Conservation (phyloP, 2,329 filamentous ascomycete species). For the Nemania abortiva region DNA sequence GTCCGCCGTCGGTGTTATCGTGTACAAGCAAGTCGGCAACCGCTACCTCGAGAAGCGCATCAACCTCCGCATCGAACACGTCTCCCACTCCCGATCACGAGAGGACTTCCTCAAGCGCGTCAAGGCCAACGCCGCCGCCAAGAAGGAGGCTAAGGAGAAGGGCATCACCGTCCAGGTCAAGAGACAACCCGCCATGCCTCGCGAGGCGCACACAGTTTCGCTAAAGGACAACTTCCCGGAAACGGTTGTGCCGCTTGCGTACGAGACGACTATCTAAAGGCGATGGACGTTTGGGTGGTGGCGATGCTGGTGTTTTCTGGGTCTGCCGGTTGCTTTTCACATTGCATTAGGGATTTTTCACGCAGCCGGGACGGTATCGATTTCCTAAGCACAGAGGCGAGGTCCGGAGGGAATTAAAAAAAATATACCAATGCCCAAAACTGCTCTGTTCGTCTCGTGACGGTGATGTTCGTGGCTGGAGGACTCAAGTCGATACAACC, state of each 20-base stretch:
- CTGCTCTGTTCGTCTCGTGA: no score
- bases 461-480: no score
- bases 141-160: slow-evolving; percentile 9
- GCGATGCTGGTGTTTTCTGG: no score
- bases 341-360: no score
- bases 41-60: slow-evolving; percentile 99
- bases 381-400: no score
- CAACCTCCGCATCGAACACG: slow-evolving; percentile 99
- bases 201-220: neutral
- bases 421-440: no score
- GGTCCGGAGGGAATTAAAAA: no score
- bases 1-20: slow-evolving; percentile 96
- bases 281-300: slow-evolving; percentile 4
- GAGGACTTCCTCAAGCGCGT: slow-evolving; percentile 42
- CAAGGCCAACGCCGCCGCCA: slow-evolving; percentile 31
- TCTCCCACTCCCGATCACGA: slow-evolving; percentile 91
- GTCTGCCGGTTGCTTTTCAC: no score
- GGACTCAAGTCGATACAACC: neutral
- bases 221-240: slow-evolving; percentile 84
- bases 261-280: slow-evolving; percentile 96
- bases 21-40: slow-evolving; percentile 99
- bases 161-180: slow-evolving; percentile 11
- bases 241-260: slow-evolving; percentile 90
- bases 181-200: slow-evolving; percentile 13
- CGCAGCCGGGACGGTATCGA: no score